Conservation (phyloP, 2,329 filamentous ascomycete species). For the Penicillium paneum region DNA sequence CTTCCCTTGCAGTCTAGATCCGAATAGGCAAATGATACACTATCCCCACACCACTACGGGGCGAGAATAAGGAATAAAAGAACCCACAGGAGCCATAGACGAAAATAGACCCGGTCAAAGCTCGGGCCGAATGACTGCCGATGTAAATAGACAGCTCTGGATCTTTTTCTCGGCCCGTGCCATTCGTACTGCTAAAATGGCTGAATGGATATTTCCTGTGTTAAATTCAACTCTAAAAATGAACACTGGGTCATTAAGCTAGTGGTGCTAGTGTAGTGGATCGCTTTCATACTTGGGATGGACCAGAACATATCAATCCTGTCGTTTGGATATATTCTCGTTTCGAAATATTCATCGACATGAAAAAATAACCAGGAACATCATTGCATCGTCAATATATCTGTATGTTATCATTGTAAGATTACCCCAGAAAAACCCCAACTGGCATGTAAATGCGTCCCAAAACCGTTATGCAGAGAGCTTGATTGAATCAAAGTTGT, state of each 20-base stretch:
- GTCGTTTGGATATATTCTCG: not conserved
- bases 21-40: conserved; percentile 17
- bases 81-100: conserved; percentile 70
- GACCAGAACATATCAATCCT: not conserved
- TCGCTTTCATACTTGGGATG: not conserved
- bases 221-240: not conserved
- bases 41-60: conserved; percentile 10
- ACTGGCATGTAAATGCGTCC: not conserved
- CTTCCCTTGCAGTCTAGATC: conserved; percentile 11
- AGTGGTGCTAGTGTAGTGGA: not conserved
- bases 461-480: not conserved
- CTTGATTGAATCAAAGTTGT: not conserved
- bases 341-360: too few relatives aligned
- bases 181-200: not conserved
- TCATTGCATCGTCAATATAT: not conserved
- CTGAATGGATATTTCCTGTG: not conserved
- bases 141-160: not conserved
- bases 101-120: conserved; percentile 50
- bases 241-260: not conserved
- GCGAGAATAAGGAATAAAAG: conserved; percentile 63
- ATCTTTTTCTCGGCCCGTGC: not conserved
- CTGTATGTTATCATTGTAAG: not conserved
- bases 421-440: not conserved
- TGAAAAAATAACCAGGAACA: not conserved
- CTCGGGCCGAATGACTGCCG: not conserved